Percentiles rank a stretch among this genome's conserved stretches.
Conservation (phyloP, 306 rosid species). For the Sindora glabra region DNA sequence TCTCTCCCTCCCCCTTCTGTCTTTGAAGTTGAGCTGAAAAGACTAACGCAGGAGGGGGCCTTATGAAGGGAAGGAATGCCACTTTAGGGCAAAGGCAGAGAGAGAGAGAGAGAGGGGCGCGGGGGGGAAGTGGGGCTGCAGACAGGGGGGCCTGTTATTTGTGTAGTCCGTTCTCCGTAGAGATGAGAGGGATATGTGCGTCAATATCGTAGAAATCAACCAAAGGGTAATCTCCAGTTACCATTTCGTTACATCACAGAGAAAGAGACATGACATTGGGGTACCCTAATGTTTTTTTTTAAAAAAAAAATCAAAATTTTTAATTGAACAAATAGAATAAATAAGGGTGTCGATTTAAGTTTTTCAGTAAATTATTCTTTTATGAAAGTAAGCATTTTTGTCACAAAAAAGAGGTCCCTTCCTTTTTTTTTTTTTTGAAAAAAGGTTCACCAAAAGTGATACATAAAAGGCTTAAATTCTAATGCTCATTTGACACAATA, state of each 20-base stretch:
- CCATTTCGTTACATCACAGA: slow-evolving; percentile 6
- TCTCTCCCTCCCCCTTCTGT: neutral
- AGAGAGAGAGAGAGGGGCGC: slow-evolving; percentile 22
- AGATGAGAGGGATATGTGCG: slow-evolving; percentile 29
- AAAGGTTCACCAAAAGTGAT: too few relatives aligned
- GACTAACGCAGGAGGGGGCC: slow-evolving; percentile 37
- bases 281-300: too few relatives aligned
- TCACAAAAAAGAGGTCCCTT: too few relatives aligned
- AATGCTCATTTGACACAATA: too few relatives aligned
- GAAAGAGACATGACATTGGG: neutral
- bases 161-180: slow-evolving; percentile 8
- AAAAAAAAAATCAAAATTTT: too few relatives aligned
- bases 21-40: slow-evolving; percentile 33
- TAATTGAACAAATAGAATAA: too few relatives aligned
- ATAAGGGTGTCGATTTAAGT: too few relatives aligned
- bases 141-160: slow-evolving; percentile 18
- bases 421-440: too few relatives aligned
- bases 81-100: slow-evolving; percentile 51
- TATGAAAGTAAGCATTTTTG: too few relatives aligned
- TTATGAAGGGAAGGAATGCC: slow-evolving; percentile 62
- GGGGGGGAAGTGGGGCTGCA: slow-evolving; percentile 11
- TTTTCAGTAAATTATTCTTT: too few relatives aligned
- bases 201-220: slow-evolving; percentile 12
- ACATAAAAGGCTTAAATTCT: too few relatives aligned
- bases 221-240: slow-evolving; percentile 16